A percentile compares a stretch with the other conserved stretches of the same genome.
Conservation (phyloP, 1,139 yeast genomes). For the Suhomyces choctaworum region DNA sequence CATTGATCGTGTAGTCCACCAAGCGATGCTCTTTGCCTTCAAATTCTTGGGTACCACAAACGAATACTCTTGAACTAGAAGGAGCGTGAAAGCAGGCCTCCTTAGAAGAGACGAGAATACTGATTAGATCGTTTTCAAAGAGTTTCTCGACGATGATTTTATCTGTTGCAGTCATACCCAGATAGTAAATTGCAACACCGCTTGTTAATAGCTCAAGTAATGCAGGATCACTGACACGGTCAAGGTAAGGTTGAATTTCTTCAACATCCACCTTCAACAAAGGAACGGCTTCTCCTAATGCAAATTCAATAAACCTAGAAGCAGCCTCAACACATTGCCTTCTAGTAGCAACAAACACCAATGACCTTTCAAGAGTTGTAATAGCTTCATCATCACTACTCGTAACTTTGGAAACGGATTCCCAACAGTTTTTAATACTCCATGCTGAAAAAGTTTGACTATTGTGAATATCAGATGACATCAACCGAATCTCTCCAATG, state of each 20-base stretch:
- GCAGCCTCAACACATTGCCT: conserved; percentile 56
- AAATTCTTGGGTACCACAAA: conserved; percentile 70
- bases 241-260: conserved; percentile 44
- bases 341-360: conserved; percentile 61
- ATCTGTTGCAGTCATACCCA: conserved; percentile 61
- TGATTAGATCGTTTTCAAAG: conserved; percentile 49
- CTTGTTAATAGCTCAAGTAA: conserved; percentile 46
- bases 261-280: conserved; percentile 29
- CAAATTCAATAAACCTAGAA: conserved; percentile 40
- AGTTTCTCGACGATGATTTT: conserved; percentile 53
- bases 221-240: conserved; percentile 47
- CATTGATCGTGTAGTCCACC: conserved; percentile 66
- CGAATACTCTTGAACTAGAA: conserved; percentile 52
- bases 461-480: conserved; percentile 19
- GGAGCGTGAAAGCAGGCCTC: conserved; percentile 58
- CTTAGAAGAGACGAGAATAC: conserved; percentile 56
- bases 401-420: conserved; percentile 1
- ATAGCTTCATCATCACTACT: background rate
- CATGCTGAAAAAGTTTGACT: conserved; percentile 42
- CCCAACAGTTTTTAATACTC: conserved; percentile 38
- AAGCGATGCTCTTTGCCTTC: conserved; percentile 75
- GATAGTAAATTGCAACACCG: conserved; percentile 71
- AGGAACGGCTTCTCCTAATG: conserved; percentile 30
- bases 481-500: conserved; percentile 59
- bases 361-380: conserved; percentile 24